Evolutionary conservation across 225 moss, liverwort and hornwort species (phyloP), one percentile per base, ranked within the genome.

Genomic region (Marchantia paleacea): DNA sequence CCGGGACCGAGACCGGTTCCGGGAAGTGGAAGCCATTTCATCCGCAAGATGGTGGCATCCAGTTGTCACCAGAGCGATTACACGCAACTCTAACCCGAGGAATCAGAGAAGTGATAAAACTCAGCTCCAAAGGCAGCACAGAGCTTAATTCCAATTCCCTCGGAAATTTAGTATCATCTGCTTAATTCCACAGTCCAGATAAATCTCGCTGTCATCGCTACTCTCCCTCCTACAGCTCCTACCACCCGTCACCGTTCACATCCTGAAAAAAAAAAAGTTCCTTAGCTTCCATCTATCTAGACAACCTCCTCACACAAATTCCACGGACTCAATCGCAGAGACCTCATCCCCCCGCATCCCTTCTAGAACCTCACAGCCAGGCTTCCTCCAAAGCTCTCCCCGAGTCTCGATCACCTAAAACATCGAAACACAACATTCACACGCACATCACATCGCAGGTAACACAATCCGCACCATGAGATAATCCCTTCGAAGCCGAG

Each of bases 21-120:
- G 76, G 68, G 82, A 82, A 69, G 82, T 76, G 82, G 82, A 82
- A 70, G 82, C 82, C 82, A 82, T 82, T 12, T 76, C 26, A 81
- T 58, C 57, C 76, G 55, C 68, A 31, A 69, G 68, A 47, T 48
- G 76, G 69, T 77, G 82, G 82, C 82, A 82, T 82, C 76, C 82
- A 77, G 54, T 39, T 68, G 29, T 39, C 80, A 80, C 77, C 61
- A 63, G 49, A 22, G 22, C 58, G 55, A 72, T 25, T 10, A 72
- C 52, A 53, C 1, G 55, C 71, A 72, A 80, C 28, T 69, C 54
- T 68, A 72, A 15, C 53, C 71, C 39, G 31, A 72, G 67, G 55
- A 54, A 18, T 52, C 60, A 63, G 47, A 72, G 29, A 5, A 24
- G 65, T 79, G 70, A 53, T 57, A 58, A 2, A 22, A 55, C 80